A percentile compares a stretch with the other conserved stretches of the same genome.
Evolutionary conservation across 2,329 filamentous ascomycete species (phyloP).

Genomic region (Gnomoniopsis smithogilvyi): DNA sequence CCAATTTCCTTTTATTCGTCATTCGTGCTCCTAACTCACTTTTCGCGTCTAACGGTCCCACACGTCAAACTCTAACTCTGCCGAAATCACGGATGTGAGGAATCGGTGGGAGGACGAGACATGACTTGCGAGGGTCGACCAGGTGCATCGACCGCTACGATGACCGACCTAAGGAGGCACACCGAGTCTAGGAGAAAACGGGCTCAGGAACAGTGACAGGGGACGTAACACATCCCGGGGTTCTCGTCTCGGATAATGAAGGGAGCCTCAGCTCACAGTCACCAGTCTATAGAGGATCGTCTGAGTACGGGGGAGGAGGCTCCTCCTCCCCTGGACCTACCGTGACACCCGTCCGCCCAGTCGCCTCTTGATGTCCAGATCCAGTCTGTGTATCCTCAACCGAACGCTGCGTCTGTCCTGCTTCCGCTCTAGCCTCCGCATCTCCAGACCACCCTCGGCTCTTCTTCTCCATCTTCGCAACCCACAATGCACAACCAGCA

Average conservation of each 20-base stretch:
- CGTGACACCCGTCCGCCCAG: conserved; percentile 16
- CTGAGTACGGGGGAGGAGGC: conserved; percentile 35
- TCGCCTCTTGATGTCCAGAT: conserved; percentile 7
- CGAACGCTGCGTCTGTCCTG: conserved; percentile 15
- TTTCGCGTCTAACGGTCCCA: conserved; percentile 11
- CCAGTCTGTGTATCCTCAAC: background rate
- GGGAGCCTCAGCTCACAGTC: conserved; percentile 2
- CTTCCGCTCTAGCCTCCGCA: conserved; percentile 17
- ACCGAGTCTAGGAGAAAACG: background rate
- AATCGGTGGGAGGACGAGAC: background rate
- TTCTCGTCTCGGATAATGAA: conserved; percentile 18
- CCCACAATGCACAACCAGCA: conserved; percentile 83
- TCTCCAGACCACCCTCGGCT: conserved; percentile 23
- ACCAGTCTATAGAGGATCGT: conserved; percentile 29
- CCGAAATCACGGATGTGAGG: background rate
- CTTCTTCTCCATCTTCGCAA: conserved; percentile 69
- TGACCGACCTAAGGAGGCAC: background rate
- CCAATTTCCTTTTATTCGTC: conserved; percentile 10
- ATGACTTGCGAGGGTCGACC: background rate
- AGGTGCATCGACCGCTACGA: background rate
- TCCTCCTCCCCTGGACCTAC: conserved; percentile 21
- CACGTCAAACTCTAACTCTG: background rate
- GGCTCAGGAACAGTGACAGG: background rate
- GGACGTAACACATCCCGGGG: background rate
- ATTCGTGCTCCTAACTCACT: background rate